These are phyloP conservation scores for Torulaspora microellipsoides DNA, from an alignment of 805 yeast genomes.

Conservation along the genomic window DNA sequence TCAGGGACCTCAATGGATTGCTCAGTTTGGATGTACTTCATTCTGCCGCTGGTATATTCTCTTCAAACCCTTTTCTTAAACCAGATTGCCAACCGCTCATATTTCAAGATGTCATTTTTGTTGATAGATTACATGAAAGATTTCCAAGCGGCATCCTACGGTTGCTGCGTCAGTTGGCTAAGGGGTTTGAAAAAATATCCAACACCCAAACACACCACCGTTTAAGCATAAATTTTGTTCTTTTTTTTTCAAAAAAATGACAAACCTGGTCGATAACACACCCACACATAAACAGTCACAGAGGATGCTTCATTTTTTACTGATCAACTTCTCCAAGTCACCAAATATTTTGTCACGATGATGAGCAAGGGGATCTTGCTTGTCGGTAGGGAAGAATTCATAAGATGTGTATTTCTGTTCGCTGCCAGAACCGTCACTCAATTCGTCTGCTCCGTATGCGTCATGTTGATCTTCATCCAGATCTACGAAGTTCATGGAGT, in stretches of 20 bases:
- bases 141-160: too few species aligned
- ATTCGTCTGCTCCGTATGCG: slow-evolving; percentile 30
- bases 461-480: slow-evolving; percentile 27
- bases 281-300: slow-evolving; percentile 4
- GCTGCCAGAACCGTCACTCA: slow-evolving; percentile 61
- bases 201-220: too few species aligned
- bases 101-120: too few species aligned
- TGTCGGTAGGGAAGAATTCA: slow-evolving; percentile 52
- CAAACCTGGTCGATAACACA: background rate
- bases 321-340: slow-evolving; percentile 50
- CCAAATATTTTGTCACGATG: slow-evolving; percentile 63
- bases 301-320: slow-evolving; percentile 15
- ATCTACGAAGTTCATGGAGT: slow-evolving; percentile 30
- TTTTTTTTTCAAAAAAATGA: too few species aligned
- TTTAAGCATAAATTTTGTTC: too few species aligned
- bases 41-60: slow-evolving; percentile 26
- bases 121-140: too few species aligned
- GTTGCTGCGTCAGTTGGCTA: too few species aligned
- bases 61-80: background rate
- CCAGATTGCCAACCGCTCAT: too few species aligned
- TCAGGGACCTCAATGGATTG: slow-evolving; percentile 83
- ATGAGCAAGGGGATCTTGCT: slow-evolving; percentile 55
- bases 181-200: too few species aligned
- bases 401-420: slow-evolving; percentile 39
- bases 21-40: slow-evolving; percentile 87